A percentile compares a stretch with the other conserved stretches of the same genome.
These are phyloP conservation scores for Hapsidospora chrysogenum DNA, from an alignment of 495 filamentous ascomycete species.

Conservation along the genomic window DNA sequence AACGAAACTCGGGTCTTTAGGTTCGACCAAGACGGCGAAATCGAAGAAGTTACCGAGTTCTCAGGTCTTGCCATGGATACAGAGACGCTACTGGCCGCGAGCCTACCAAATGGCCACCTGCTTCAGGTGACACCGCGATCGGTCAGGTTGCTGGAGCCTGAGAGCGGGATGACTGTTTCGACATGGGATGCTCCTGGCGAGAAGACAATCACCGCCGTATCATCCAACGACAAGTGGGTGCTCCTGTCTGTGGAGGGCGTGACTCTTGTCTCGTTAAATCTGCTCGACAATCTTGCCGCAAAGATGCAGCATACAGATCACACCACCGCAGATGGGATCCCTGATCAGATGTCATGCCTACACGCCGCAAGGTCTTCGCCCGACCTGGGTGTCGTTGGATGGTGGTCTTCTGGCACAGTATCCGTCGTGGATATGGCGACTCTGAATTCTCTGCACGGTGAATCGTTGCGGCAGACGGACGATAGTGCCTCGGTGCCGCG, in stretches of 20 bases:
- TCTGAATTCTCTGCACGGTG: constrained; percentile 34
- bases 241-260: constrained; percentile 61
- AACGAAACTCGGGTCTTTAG: constrained; percentile 70
- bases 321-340: constrained; percentile 11
- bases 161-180: constrained; percentile 48
- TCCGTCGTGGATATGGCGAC: constrained; percentile 49
- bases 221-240: constrained; percentile 48
- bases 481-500: constrained; percentile 63
- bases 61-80: constrained; percentile 50
- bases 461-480: constrained; percentile 32
- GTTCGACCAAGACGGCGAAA: constrained; percentile 58
- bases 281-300: constrained; percentile 37
- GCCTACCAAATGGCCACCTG: constrained; percentile 42
- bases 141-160: constrained; percentile 47
- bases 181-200: constrained; percentile 46
- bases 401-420: constrained; percentile 63
- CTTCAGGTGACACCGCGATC: constrained; percentile 61
- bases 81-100: constrained; percentile 54
- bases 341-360: constrained; percentile 68
- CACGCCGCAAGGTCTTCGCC: constrained; percentile 29
- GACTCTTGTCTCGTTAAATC: constrained; percentile 45
- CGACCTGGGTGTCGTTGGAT: constrained; percentile 56
- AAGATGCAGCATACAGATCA: constrained; percentile 40
- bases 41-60: constrained; percentile 70
- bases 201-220: constrained; percentile 57